Evolutionary conservation across 768 basidiomycete species (phyloP).

Genomic region (Leccinum imitatum): DNA sequence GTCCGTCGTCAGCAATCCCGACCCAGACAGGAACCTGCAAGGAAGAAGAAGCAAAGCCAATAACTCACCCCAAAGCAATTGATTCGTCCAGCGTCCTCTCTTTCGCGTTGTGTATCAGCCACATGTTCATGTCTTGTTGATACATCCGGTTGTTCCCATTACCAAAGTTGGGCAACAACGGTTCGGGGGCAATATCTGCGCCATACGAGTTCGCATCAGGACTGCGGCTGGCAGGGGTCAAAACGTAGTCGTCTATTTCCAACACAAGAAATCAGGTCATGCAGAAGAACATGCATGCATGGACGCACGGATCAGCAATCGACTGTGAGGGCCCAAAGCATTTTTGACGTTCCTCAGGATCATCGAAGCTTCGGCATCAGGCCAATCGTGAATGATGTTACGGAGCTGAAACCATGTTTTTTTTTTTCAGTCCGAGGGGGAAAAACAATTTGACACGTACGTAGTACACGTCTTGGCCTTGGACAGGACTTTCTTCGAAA

Average conservation of each 20-base stretch:
- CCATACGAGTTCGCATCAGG: conserved; percentile 5
- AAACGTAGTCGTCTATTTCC: conserved; percentile 23
- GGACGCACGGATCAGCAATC: conserved; percentile 34
- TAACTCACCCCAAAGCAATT: conserved; percentile 32
- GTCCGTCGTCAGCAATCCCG: neutral
- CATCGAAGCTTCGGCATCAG: conserved; percentile 30
- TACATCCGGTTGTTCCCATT: conserved; percentile 41
- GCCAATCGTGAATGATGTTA: conserved; percentile 38
- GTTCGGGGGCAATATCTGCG: conserved; percentile 39
- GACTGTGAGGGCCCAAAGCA: conserved; percentile 31
- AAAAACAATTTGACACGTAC: conserved; percentile 9
- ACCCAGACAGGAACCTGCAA: neutral
- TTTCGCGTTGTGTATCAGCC: conserved; percentile 39
- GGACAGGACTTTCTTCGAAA: conserved; percentile 17
- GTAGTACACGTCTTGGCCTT: conserved; percentile 26
- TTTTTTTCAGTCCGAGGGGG: neutral
- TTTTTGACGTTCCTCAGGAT: conserved; percentile 32
- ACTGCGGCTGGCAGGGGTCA: conserved; percentile 14
- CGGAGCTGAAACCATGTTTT: conserved; percentile 18
- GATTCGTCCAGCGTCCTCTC: conserved; percentile 45
- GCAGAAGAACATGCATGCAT: neutral
- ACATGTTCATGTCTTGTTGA: conserved; percentile 48
- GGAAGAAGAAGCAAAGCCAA: neutral
- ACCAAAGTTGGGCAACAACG: conserved; percentile 49
- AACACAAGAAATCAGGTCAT: neutral